Conservation (phyloP, 257 asterid species). For the Scutellaria galericulata region DNA sequence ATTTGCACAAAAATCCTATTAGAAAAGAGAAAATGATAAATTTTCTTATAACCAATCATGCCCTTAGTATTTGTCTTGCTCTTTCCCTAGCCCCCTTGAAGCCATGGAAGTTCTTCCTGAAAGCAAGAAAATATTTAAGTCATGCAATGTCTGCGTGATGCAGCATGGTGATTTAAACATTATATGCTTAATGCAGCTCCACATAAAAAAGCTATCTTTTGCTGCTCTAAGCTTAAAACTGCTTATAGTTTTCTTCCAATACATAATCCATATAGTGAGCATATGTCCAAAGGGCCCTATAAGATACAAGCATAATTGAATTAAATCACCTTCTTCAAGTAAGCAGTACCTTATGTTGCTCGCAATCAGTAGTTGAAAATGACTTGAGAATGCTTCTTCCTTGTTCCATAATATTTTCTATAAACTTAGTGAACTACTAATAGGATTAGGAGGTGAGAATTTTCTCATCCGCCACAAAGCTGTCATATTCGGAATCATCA, state of each 20-base stretch:
- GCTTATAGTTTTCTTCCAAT: not conserved
- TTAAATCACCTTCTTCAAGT: not conserved
- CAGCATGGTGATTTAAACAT: not conserved
- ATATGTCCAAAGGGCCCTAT: not conserved
- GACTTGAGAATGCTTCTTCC: constrained; percentile 8
- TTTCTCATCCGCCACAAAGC: not conserved
- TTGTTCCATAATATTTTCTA: not conserved
- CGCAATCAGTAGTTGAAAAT: constrained; percentile 11
- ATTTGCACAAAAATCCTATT: too few relatives aligned
- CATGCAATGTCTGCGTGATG: not conserved
- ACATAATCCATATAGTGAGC: not conserved
- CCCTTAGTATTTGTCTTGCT: not conserved
- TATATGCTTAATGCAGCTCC: constrained; percentile 3
- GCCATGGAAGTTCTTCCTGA: constrained; percentile 1
- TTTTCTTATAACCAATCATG: too few relatives aligned
- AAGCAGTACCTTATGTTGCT: not conserved
- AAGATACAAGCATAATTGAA: constrained; percentile 11
- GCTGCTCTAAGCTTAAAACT: not conserved
- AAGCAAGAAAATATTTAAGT: not conserved
- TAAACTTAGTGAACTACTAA: constrained; percentile 15
- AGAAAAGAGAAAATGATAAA: too few relatives aligned
- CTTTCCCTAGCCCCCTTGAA: not conserved
- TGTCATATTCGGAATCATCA: not conserved
- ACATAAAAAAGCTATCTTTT: not conserved
- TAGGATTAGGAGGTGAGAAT: not conserved